These are phyloP conservation scores for Apiotrichum veenhuisii DNA, from an alignment of 1,284 basidiomycete genomes.

Conservation along the genomic window DNA sequence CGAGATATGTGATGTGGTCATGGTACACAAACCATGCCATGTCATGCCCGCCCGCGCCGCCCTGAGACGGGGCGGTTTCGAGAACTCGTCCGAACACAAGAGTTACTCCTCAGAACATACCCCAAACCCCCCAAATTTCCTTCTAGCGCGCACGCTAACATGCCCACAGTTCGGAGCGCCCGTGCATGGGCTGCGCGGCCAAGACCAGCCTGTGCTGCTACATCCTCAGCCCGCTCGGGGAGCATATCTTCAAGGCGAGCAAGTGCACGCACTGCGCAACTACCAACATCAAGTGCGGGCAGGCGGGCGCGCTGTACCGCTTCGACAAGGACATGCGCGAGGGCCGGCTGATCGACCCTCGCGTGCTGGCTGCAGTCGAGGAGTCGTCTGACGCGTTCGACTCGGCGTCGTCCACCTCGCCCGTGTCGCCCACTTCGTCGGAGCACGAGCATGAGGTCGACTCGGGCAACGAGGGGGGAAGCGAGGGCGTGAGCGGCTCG, in stretches of 20 bases:
- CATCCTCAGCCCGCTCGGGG: background rate
- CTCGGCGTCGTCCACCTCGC: no score
- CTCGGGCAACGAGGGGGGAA: background rate
- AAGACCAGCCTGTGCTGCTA: background rate
- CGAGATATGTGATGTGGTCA: no score
- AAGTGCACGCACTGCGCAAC: conserved; percentile 1
- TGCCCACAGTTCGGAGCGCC: background rate
- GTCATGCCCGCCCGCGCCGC: no score
- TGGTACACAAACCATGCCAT: no score
- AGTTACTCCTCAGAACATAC: no score
- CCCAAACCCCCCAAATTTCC: background rate
- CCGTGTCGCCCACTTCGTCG: background rate
- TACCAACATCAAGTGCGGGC: background rate
- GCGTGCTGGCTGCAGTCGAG: background rate
- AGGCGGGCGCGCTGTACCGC: conserved; percentile 4
- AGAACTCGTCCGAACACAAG: no score
- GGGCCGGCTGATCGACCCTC: background rate
- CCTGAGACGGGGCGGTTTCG: no score
- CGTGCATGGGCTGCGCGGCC: background rate
- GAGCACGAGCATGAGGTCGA: background rate
- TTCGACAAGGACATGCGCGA: conserved; percentile 3
- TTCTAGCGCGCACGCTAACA: background rate
- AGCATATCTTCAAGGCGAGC: background rate
- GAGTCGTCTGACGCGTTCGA: no score
- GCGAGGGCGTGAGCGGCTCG: background rate